Conservation (phyloP, 768 basidiomycete genomes). For the Auricularia heimuer region DNA sequence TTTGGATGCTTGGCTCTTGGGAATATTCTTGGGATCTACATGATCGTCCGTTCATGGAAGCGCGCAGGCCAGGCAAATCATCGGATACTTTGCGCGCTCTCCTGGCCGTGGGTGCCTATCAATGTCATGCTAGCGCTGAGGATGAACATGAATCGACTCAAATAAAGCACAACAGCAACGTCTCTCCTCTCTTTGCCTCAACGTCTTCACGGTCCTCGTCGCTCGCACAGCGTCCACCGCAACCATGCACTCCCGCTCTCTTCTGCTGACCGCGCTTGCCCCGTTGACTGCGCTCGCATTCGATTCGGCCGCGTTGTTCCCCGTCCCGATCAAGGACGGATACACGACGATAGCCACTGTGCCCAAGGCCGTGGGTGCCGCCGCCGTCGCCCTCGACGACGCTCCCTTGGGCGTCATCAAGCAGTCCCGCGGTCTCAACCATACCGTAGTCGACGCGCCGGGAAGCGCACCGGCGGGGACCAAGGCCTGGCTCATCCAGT, state of each 20-base stretch:
- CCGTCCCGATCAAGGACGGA: conserved; percentile 23
- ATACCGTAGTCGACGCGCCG: conserved; percentile 34
- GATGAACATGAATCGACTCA: too few species aligned
- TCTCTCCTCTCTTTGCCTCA: background rate
- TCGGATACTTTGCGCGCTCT: too few species aligned
- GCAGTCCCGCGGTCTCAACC: conserved; percentile 26
- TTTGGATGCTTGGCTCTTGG: too few species aligned
- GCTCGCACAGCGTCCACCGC: background rate
- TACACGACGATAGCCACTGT: conserved; percentile 39
- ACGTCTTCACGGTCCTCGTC: background rate
- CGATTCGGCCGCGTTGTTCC: conserved; percentile 31
- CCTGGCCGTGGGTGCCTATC: too few species aligned
- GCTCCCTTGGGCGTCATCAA: conserved; percentile 34
- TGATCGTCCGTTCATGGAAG: too few species aligned
- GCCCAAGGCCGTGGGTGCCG: conserved; percentile 1
- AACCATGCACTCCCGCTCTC: background rate
- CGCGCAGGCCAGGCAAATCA: too few species aligned
- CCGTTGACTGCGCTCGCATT: conserved; percentile 2
- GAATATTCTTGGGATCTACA: too few species aligned
- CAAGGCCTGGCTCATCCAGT: conserved; percentile 40
- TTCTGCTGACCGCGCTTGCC: background rate
- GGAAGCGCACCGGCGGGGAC: conserved; percentile 30
- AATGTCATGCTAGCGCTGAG: too few species aligned
- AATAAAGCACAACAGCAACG: too few species aligned
- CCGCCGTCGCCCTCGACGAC: conserved; percentile 33